Evolutionary conservation across 805 yeast species (phyloP).

Genomic region (Candida golubevii): DNA sequence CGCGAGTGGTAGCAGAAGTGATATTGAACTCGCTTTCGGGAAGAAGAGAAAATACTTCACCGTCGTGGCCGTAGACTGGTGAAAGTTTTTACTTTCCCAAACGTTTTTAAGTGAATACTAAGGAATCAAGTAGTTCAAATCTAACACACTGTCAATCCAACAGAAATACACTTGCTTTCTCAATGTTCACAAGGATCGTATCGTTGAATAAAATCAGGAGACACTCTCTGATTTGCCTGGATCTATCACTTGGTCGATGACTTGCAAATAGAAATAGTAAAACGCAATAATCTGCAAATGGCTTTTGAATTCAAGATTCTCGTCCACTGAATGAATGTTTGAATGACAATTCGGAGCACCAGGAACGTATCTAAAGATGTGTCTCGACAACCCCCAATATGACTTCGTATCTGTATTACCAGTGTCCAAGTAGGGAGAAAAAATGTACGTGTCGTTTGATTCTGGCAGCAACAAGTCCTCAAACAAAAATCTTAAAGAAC

Average conservation of each 20-base stretch:
- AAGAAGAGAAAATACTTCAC: no score
- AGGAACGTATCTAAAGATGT: conserved; percentile 48
- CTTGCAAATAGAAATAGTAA: conserved; percentile 45
- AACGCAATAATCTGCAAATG: conserved; percentile 34
- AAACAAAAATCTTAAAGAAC: conserved; percentile 57
- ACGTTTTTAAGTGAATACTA: no score
- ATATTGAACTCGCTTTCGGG: no score
- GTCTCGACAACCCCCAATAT: conserved; percentile 51
- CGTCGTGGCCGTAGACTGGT: no score
- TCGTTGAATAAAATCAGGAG: neutral
- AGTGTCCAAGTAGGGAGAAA: conserved; percentile 46
- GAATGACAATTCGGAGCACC: conserved; percentile 20
- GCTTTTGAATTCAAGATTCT: conserved; percentile 23
- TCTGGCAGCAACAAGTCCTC: conserved; percentile 46
- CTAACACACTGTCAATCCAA: no score
- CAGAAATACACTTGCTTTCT: no score
- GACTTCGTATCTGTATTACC: conserved; percentile 61
- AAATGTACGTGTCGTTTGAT: conserved; percentile 8
- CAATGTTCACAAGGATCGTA: no score
- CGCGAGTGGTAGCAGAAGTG: no score
- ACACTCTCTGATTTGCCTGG: neutral
- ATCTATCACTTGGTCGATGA: conserved; percentile 26
- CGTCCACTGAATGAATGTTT: conserved; percentile 34
- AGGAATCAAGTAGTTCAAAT: no score
- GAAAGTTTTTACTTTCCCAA: no score